These are phyloP conservation scores for Turritis glabra DNA, from an alignment of 345 rosid species.

Conservation along the genomic window DNA sequence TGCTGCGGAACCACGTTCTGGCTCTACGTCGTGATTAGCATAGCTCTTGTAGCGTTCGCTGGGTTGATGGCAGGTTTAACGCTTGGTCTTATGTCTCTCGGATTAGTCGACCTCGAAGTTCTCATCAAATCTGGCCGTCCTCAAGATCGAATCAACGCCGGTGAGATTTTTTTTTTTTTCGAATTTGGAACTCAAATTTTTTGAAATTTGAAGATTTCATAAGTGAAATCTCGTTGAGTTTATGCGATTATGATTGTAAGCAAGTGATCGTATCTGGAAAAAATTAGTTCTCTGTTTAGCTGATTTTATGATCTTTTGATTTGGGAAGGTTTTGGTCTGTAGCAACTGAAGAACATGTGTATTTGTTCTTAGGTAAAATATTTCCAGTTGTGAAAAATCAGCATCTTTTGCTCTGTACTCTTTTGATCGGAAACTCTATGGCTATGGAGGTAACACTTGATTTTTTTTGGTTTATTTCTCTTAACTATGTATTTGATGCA, in stretches of 20 bases:
- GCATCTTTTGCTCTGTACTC: slow-evolving; percentile 89
- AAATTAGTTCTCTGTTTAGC: too few relatives aligned
- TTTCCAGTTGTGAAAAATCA: slow-evolving; percentile 94
- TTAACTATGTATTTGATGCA: neutral
- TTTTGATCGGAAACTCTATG: slow-evolving; percentile 85
- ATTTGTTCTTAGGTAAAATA: slow-evolving; percentile 63
- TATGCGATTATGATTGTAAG: too few relatives aligned
- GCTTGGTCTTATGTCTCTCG: slow-evolving; percentile 92
- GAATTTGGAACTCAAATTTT: too few relatives aligned
- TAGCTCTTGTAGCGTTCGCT: slow-evolving; percentile 72
- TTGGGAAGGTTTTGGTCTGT: too few relatives aligned
- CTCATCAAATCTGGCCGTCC: slow-evolving; percentile 91
- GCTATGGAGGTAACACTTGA: slow-evolving; percentile 78
- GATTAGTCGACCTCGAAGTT: slow-evolving; percentile 94
- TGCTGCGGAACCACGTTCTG: slow-evolving; percentile 61
- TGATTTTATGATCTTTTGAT: too few relatives aligned
- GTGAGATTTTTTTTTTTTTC: slow-evolving; percentile 30
- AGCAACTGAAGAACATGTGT: neutral
- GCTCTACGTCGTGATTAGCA: slow-evolving; percentile 47
- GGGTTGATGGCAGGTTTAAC: slow-evolving; percentile 97
- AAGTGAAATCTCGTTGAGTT: too few relatives aligned
- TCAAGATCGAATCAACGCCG: slow-evolving; percentile 78
- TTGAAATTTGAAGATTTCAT: too few relatives aligned
- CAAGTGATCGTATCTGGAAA: too few relatives aligned
- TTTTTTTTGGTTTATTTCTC: too few relatives aligned